Evolutionary conservation across 139 green algal genomes (phyloP).

Genomic region (Tetradesmus obliquus): DNA sequence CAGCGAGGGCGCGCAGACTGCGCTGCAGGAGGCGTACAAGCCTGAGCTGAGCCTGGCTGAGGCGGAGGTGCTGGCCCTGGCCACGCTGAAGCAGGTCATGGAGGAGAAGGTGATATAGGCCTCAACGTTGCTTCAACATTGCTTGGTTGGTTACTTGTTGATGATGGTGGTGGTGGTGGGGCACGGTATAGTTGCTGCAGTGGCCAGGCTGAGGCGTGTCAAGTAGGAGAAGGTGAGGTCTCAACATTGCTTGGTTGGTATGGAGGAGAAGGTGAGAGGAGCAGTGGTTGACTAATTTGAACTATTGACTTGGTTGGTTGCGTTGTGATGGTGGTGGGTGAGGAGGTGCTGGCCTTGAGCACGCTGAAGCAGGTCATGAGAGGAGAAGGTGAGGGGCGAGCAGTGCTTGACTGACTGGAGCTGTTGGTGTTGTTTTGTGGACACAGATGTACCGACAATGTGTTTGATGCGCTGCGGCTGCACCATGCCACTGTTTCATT

Average conservation of each 20-base stretch:
- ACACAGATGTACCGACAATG: not conserved
- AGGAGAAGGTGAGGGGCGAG: conserved; percentile 93
- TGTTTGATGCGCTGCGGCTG: not conserved
- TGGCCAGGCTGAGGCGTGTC: conserved; percentile 96
- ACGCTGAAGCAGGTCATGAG: conserved; percentile 99
- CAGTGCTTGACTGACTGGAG: too few species aligned
- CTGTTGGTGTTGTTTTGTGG: not conserved
- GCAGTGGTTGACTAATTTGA: too few species aligned
- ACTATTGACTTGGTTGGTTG: too few species aligned
- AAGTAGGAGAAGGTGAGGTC: conserved; percentile 97
- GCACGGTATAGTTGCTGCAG: conserved; percentile 54
- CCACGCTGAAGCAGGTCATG: conserved; percentile 98
- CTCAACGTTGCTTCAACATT: not conserved
- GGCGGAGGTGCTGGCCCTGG: conserved; percentile 95
- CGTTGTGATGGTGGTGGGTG: too few species aligned
- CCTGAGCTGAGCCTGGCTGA: conserved; percentile 94
- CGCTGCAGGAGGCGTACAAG: conserved; percentile 85
- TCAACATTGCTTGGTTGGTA: not conserved
- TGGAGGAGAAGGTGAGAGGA: not conserved
- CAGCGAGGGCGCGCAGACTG: conserved; percentile 90
- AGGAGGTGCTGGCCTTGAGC: conserved; percentile 91
- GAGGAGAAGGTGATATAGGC: conserved; percentile 94
- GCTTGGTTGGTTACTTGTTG: conserved; percentile 52
- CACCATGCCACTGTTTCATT: not conserved
- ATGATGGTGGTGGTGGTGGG: conserved; percentile 94